Conservation (phyloP, 345 rosid genomes). For the Gossypium turneri region DNA sequence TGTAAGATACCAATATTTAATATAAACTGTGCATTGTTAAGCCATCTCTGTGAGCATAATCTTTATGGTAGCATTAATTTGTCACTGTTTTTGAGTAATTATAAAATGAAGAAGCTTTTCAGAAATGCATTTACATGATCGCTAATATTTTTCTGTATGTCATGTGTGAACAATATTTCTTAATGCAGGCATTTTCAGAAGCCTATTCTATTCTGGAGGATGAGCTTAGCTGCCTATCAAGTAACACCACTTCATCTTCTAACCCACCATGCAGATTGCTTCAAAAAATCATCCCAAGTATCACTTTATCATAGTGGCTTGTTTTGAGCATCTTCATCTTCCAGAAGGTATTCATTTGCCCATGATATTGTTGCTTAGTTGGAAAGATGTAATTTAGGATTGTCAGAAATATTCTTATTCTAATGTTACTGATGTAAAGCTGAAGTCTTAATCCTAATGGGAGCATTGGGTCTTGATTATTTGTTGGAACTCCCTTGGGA, state of each 20-base stretch:
- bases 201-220: slow-evolving; percentile 80
- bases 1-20: not conserved
- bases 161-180: slow-evolving; percentile 10
- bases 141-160: slow-evolving; percentile 10
- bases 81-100: not conserved
- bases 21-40: not conserved
- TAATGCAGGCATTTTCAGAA: slow-evolving; percentile 89
- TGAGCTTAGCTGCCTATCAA: slow-evolving; percentile 53
- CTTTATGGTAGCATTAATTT: not conserved
- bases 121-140: not conserved
- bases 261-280: slow-evolving; percentile 50
- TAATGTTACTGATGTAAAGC: not conserved
- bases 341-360: slow-evolving; percentile 2
- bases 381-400: not conserved
- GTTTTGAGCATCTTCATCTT: not conserved
- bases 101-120: not conserved
- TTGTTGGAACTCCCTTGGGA: not conserved
- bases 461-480: not conserved
- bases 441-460: slow-evolving; percentile 4
- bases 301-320: slow-evolving; percentile 19
- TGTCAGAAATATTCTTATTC: slow-evolving; percentile 5
- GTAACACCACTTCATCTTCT: slow-evolving; percentile 38
- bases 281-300: slow-evolving; percentile 74
- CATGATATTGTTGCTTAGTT: not conserved
- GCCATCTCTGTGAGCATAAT: slow-evolving; percentile 4